Percentiles rank a stretch among this genome's conserved stretches.
Evolutionary conservation across 2,329 filamentous ascomycete species (phyloP).

Genomic region (Magnaporthiopsis rhizophila): DNA sequence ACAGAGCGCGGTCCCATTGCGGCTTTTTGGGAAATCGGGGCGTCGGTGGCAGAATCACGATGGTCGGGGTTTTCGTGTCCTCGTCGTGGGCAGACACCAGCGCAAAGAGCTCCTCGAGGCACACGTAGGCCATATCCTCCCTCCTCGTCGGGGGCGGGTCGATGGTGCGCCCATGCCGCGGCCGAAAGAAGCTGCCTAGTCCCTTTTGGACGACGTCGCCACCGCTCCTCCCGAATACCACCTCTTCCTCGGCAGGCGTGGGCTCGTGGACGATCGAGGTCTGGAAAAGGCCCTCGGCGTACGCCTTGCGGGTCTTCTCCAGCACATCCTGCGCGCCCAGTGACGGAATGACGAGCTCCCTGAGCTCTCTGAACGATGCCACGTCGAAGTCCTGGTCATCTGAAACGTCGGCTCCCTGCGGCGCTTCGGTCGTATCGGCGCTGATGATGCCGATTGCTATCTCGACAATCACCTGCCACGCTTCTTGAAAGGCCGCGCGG

Average conservation of each 20-base stretch:
- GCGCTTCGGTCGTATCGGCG: conserved; percentile 45
- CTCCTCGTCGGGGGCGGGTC: conserved; percentile 58
- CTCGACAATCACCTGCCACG: conserved; percentile 64
- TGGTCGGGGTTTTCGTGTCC: conserved; percentile 24
- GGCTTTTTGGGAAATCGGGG: conserved; percentile 23
- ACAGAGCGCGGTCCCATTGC: conserved; percentile 16
- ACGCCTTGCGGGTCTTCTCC: conserved; percentile 59
- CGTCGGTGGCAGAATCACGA: conserved; percentile 35
- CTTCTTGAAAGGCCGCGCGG: conserved; percentile 38
- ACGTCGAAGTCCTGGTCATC: conserved; percentile 80
- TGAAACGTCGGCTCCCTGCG: conserved; percentile 39
- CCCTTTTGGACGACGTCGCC: conserved; percentile 2
- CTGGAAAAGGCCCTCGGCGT: conserved; percentile 68
- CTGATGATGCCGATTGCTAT: conserved; percentile 62
- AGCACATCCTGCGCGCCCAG: conserved; percentile 60
- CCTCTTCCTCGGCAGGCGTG: conserved; percentile 42
- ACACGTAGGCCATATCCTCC: conserved; percentile 67
- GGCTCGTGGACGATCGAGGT: conserved; percentile 73
- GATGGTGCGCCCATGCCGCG: conserved; percentile 65
- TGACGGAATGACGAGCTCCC: conserved; percentile 63
- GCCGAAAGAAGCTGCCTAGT: conserved; percentile 53
- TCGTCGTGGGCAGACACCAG: conserved; percentile 43
- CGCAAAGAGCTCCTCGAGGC: conserved; percentile 70
- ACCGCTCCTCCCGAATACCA: conserved; percentile 38
- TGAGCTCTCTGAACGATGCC: conserved; percentile 58